phyloP scores from a whole-genome alignment of 306 rosid species.

The Citrullus mucosospermus region DNA sequence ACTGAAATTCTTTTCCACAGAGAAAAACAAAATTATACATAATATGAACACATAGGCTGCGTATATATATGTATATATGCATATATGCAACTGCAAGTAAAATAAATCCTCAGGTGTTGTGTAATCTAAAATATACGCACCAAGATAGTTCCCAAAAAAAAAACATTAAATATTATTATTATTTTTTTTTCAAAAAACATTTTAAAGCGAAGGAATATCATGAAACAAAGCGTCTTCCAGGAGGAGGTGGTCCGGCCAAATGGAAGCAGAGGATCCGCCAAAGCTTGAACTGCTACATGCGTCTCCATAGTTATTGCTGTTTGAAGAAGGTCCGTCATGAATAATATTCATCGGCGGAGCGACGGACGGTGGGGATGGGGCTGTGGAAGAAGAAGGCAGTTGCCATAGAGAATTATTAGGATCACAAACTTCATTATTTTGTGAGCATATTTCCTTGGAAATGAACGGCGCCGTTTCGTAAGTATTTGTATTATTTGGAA shows the following conservation, averaged over 20 bases:
- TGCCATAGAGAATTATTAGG: conserved; percentile 35
- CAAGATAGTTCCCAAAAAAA: background rate
- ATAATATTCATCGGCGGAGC: background rate
- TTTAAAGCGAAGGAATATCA: conserved; percentile 14
- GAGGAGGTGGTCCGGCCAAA: conserved; percentile 47
- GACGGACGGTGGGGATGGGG: conserved; percentile 26
- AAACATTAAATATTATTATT: background rate
- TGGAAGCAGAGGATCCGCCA: conserved; percentile 22
- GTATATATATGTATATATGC: background rate
- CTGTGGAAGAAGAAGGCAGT: conserved; percentile 32
- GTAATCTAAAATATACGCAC: background rate
- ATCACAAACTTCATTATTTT: conserved; percentile 14
- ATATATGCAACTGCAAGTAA: background rate
- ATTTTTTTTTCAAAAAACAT: background rate
- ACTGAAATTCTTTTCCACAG: background rate
- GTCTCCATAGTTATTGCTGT: conserved; percentile 19
- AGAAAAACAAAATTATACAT: background rate
- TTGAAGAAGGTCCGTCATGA: background rate
- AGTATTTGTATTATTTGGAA: background rate
- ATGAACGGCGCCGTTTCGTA: background rate
- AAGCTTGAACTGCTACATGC: conserved; percentile 34
- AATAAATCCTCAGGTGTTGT: background rate
- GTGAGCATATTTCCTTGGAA: conserved; percentile 9
- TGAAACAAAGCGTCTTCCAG: conserved; percentile 48
- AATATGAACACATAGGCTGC: background rate